Percentiles rank a stretch among this genome's conserved stretches.
Evolutionary conservation across 306 rosid species (phyloP).

Genomic region (Bauhinia variegata): DNA sequence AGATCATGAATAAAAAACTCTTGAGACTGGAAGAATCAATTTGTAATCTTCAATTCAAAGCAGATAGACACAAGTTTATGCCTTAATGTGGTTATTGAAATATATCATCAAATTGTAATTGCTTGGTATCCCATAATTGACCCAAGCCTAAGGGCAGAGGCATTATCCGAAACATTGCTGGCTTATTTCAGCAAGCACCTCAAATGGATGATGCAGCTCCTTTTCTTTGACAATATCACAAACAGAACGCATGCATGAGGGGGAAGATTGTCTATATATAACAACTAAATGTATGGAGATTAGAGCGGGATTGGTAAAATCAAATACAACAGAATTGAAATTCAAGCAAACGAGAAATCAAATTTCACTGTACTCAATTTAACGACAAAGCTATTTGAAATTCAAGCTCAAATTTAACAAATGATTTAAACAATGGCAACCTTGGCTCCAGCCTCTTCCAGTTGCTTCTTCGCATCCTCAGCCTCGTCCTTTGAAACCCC

Average conservation of each 20-base stretch:
- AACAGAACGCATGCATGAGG: not conserved
- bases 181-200: not conserved
- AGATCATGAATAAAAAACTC: no score
- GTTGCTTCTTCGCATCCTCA: constrained; percentile 90
- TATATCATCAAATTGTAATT: not conserved
- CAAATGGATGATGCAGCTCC: not conserved
- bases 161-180: no score
- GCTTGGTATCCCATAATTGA: not conserved
- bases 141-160: not conserved
- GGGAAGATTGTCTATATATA: no score
- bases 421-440: constrained; percentile 53
- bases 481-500: constrained; percentile 84
- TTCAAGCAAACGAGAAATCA: not conserved
- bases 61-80: no score
- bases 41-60: no score
- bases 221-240: not conserved
- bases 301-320: constrained; percentile 2
- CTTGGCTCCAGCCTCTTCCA: constrained; percentile 94
- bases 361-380: constrained; percentile 29
- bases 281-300: not conserved
- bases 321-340: constrained; percentile 5
- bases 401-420: constrained; percentile 7
- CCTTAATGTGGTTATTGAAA: no score
- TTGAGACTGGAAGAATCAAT: no score
- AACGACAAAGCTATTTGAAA: constrained; percentile 10